phyloP scores from a whole-genome alignment of 129 eudicot species.

The Deinandra increscens region DNA sequence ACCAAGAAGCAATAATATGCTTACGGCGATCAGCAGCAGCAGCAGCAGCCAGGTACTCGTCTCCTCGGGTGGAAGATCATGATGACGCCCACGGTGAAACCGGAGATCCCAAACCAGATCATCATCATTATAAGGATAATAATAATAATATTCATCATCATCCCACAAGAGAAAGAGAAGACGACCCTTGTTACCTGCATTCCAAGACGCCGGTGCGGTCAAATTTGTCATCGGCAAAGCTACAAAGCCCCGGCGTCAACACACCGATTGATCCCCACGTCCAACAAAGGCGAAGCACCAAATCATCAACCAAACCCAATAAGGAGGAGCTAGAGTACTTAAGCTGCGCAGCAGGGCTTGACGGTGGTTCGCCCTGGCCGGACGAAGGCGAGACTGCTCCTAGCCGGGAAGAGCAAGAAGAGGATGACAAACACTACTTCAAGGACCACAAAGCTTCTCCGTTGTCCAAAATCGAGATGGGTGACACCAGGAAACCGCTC shows the following conservation, averaged over 20 bases:
- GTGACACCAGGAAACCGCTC: conserved; percentile 76
- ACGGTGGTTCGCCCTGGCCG: conserved; percentile 59
- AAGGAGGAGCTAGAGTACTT: conserved; percentile 24
- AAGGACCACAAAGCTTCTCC: conserved; percentile 75
- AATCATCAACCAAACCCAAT: no score
- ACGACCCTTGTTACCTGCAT: conserved; percentile 29
- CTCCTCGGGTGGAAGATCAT: neutral
- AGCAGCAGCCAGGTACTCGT: neutral
- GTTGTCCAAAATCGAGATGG: conserved; percentile 65
- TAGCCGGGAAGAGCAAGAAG: conserved; percentile 38
- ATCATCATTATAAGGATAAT: neutral
- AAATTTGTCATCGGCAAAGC: conserved; percentile 34
- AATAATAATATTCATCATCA: no score
- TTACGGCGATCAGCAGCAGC: no score
- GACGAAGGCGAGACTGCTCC: conserved; percentile 15
- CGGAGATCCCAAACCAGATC: conserved; percentile 12
- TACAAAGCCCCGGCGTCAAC: conserved; percentile 45
- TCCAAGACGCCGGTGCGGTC: conserved; percentile 42
- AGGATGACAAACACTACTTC: conserved; percentile 60
- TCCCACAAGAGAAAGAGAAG: conserved; percentile 30
- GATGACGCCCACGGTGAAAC: conserved; percentile 38
- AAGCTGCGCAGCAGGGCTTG: conserved; percentile 50
- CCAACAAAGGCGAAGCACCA: conserved; percentile 58
- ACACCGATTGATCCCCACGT: conserved; percentile 39
- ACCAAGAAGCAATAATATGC: no score